phyloP scores from a whole-genome alignment of 768 basidiomycete species.

The Artomyces pyxidatus region DNA sequence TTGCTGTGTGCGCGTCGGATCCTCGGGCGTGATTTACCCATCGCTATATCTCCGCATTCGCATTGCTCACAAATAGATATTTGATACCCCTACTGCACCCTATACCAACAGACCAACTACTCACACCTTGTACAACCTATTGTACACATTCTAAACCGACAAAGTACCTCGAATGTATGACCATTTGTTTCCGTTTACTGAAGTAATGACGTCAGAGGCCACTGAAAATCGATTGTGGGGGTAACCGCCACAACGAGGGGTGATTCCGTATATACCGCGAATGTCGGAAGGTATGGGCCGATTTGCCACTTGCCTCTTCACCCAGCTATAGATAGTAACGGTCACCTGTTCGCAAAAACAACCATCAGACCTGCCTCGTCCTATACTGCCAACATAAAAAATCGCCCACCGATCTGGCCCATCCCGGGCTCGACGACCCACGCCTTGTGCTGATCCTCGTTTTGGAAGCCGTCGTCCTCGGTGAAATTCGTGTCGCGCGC shows the following conservation, averaged over 20 bases:
- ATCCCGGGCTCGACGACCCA: slow-evolving; percentile 86
- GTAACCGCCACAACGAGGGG: no score
- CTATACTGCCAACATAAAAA: neutral
- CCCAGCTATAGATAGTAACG: slow-evolving; percentile 28
- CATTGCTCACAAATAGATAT: neutral
- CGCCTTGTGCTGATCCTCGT: slow-evolving; percentile 46
- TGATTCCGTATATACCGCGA: no score
- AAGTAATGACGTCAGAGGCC: no score
- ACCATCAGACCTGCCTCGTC: neutral
- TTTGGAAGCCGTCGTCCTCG: slow-evolving; percentile 13
- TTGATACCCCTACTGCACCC: neutral
- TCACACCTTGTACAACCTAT: no score
- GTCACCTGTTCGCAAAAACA: slow-evolving; percentile 24
- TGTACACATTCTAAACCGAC: no score
- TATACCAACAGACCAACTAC: no score
- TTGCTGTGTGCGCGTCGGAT: slow-evolving; percentile 19
- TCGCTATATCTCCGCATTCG: neutral
- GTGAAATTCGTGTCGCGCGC: slow-evolving; percentile 30
- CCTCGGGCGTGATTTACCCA: neutral
- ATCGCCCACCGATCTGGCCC: slow-evolving; percentile 72
- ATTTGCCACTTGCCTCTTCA: neutral
- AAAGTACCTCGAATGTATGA: no score
- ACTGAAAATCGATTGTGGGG: no score
- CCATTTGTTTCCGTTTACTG: no score
- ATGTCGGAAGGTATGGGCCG: neutral